A percentile compares a stretch with the other conserved stretches of the same genome.
Conservation (phyloP, 2,329 filamentous ascomycete species). For the Stagonosporopsis rhizophila region DNA sequence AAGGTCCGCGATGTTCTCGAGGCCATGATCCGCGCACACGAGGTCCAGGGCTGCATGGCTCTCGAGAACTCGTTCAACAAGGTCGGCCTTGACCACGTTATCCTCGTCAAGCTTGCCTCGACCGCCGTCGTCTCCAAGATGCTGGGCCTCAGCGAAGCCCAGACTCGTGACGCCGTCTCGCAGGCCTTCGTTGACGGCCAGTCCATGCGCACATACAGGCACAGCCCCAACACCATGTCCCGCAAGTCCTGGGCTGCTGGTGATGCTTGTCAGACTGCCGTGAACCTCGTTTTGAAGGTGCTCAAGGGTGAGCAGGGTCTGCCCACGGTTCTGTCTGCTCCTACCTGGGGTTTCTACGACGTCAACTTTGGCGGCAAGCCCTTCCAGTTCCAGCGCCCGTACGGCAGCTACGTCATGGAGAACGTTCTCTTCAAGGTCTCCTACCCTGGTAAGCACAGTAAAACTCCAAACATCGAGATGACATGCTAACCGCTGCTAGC, state of each 20-base stretch:
- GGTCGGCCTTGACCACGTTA: constrained; percentile 96
- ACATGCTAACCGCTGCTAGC: constrained; percentile 55
- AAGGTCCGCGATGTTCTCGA: constrained; percentile 91
- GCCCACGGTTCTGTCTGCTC: constrained; percentile 89
- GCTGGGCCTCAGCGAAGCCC: constrained; percentile 85
- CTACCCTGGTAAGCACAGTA: constrained; percentile 75
- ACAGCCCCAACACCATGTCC: constrained; percentile 99
- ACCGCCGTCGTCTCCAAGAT: constrained; percentile 94
- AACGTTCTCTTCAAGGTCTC: constrained; percentile 99
- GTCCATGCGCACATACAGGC: constrained; percentile 93
- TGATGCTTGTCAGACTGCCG: constrained; percentile 94
- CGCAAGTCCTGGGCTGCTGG: constrained; percentile 99
- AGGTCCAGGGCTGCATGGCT: constrained; percentile 96
- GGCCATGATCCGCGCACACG: constrained; percentile 98
- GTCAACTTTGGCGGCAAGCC: constrained; percentile 91
- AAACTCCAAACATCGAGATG: background rate
- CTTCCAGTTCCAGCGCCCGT: constrained; percentile 94
- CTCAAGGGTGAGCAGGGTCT: constrained; percentile 89
- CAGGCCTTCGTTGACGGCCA: constrained; percentile 98
- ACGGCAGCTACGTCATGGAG: constrained; percentile 99
- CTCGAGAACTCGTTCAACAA: constrained; percentile 99
- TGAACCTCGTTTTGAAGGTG: constrained; percentile 90
- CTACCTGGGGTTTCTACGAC: constrained; percentile 98
- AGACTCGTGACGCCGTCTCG: constrained; percentile 93
- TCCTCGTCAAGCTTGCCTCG: constrained; percentile 96